Conservation (phyloP, 257 asterid species). For the Capsicum rhomboideum region DNA sequence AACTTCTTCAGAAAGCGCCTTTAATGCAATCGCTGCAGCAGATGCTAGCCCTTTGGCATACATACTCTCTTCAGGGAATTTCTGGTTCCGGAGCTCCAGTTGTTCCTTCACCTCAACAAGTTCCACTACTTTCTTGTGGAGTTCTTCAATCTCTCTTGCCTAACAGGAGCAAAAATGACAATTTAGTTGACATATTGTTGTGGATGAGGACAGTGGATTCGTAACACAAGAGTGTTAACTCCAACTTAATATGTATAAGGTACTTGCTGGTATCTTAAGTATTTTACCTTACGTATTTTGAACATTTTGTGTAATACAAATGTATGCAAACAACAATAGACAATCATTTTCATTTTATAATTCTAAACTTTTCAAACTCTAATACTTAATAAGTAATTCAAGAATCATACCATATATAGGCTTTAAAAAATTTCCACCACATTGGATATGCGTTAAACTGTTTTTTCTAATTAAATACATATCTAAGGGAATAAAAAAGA, state of each 20-base stretch:
- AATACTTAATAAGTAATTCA: too few relatives aligned
- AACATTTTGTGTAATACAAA: not conserved
- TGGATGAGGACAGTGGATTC: not conserved
- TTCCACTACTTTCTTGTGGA: constrained; percentile 43
- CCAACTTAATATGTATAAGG: not conserved
- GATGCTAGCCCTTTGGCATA: constrained; percentile 98
- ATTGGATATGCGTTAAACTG: too few relatives aligned
- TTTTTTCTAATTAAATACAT: too few relatives aligned
- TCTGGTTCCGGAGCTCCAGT: constrained; percentile 69
- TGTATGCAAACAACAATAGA: too few relatives aligned
- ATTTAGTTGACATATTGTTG: not conserved
- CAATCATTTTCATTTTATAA: too few relatives aligned
- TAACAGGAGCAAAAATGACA: constrained; percentile 16
- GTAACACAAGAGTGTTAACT: not conserved
- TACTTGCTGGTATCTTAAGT: not conserved
- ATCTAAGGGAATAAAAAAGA: too few relatives aligned
- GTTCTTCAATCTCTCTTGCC: constrained; percentile 72
- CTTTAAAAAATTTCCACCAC: too few relatives aligned
- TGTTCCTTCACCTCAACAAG: constrained; percentile 56
- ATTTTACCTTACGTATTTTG: too few relatives aligned
- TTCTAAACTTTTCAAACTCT: too few relatives aligned
- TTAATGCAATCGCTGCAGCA: constrained; percentile 95
- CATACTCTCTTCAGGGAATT: constrained; percentile 87
- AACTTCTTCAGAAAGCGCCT: constrained; percentile 94
- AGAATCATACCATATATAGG: too few relatives aligned